These are phyloP conservation scores for Amylostereum areolatum DNA, from an alignment of 1,284 basidiomycete species.

Conservation along the genomic window DNA sequence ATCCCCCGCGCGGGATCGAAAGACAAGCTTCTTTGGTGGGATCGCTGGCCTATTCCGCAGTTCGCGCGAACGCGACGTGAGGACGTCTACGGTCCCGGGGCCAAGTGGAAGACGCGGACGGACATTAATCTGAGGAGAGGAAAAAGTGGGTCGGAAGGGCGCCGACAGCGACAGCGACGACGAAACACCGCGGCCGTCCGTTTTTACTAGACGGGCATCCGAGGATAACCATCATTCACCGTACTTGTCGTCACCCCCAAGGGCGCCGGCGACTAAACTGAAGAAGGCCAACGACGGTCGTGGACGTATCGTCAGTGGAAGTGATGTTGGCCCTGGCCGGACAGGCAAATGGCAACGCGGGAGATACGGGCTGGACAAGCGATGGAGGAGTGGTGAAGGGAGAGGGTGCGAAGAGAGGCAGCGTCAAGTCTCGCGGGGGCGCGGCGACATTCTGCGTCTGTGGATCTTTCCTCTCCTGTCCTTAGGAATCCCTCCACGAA, in stretches of 20 bases:
- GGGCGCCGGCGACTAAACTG: background rate
- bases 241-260: background rate
- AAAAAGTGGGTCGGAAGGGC: conserved; percentile 19
- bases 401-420: conserved; percentile 10
- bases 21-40: conserved; percentile 31
- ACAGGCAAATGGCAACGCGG: background rate
- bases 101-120: conserved; percentile 32
- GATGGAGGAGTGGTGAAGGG: conserved; percentile 20
- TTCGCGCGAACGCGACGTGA: conserved; percentile 4
- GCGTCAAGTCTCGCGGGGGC: conserved; percentile 3
- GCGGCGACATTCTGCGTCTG: background rate
- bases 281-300: too few relatives aligned
- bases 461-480: conserved; percentile 1
- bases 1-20: conserved; percentile 5
- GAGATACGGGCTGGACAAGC: conserved; percentile 22
- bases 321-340: too few relatives aligned
- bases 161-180: conserved; percentile 32
- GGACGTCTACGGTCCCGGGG: background rate
- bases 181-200: conserved; percentile 2
- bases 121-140: conserved; percentile 36
- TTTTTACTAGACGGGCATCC: background rate
- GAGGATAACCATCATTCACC: conserved; percentile 4
- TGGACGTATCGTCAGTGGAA: too few relatives aligned
- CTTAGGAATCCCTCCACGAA: too few relatives aligned
- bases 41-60: conserved; percentile 32